Percentiles rank a stretch among this genome's conserved stretches.
phyloP scores from a whole-genome alignment of 2,329 filamentous ascomycete genomes.

The Hypomyces perniciosus region DNA sequence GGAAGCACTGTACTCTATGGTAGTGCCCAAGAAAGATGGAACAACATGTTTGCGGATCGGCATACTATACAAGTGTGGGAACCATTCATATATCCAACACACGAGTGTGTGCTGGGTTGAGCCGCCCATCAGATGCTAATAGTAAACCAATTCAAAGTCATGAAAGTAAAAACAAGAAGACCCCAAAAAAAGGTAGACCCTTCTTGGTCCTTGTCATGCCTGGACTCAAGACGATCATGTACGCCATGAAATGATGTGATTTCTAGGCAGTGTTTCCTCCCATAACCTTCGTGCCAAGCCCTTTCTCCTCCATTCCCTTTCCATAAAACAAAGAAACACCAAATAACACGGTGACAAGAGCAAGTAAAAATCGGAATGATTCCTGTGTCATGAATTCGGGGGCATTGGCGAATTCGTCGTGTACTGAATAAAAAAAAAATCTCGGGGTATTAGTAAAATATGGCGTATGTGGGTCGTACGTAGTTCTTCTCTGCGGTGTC shows the following conservation, averaged over 20 bases:
- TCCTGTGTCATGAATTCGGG: too few species aligned
- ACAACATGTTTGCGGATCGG: too few species aligned
- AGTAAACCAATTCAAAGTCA: not conserved
- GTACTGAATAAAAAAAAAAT: too few species aligned
- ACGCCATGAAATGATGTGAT: not conserved
- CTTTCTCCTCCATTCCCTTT: not conserved
- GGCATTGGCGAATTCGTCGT: too few species aligned
- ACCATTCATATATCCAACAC: not conserved
- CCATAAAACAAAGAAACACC: not conserved
- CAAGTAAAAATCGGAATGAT: not conserved
- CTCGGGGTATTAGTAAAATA: too few species aligned
- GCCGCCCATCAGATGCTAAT: not conserved
- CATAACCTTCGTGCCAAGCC: not conserved
- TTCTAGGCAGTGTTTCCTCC: not conserved
- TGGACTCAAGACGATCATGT: not conserved
- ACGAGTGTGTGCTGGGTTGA: not conserved
- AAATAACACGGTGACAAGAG: not conserved
- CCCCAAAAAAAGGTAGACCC: not conserved
- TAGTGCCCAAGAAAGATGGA: too few species aligned
- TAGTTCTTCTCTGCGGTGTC: too few species aligned
- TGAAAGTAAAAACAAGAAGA: not conserved
- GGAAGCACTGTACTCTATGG: too few species aligned
- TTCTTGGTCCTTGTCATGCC: not conserved
- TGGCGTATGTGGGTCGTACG: too few species aligned
- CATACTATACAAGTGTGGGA: not conserved